A percentile compares a stretch with the other conserved stretches of the same genome.
phyloP scores from a whole-genome alignment of 202 grass and related monocot species.

The Digitaria exilis region DNA sequence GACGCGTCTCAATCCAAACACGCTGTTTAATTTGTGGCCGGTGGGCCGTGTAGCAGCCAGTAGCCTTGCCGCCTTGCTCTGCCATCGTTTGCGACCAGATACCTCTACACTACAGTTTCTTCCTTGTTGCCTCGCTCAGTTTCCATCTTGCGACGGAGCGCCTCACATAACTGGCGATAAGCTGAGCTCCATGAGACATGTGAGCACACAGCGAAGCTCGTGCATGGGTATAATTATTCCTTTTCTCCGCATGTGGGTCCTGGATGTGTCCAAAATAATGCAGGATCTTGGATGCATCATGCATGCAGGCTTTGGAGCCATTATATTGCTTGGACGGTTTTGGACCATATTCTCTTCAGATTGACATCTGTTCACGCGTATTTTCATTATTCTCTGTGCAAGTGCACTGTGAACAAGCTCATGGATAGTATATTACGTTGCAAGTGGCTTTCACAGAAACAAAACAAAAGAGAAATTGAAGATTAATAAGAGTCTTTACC shows the following conservation, averaged over 20 bases:
- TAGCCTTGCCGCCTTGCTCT: neutral
- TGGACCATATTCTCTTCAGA: neutral
- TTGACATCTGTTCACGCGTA: neutral
- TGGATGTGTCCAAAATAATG: neutral
- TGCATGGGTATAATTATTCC: neutral
- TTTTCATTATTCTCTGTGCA: no score
- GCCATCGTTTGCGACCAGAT: no score
- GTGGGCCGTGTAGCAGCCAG: neutral
- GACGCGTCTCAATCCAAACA: neutral
- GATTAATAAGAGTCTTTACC: neutral
- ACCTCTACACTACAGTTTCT: neutral
- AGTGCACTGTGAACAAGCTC: no score
- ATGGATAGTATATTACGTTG: no score
- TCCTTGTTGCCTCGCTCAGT: neutral
- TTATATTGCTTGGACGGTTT: neutral
- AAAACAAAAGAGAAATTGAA: neutral
- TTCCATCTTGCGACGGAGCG: neutral
- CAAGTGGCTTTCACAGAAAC: neutral
- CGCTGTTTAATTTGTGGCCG: neutral
- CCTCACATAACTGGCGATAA: neutral
- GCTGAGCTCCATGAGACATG: conserved; percentile 26
- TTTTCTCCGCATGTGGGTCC: neutral
- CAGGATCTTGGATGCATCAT: neutral
- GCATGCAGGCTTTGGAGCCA: neutral
- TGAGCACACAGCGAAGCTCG: conserved; percentile 32